Evolutionary conservation across 1,139 yeast genomes (phyloP).

Genomic region (Yamadazyma blattariae): DNA sequence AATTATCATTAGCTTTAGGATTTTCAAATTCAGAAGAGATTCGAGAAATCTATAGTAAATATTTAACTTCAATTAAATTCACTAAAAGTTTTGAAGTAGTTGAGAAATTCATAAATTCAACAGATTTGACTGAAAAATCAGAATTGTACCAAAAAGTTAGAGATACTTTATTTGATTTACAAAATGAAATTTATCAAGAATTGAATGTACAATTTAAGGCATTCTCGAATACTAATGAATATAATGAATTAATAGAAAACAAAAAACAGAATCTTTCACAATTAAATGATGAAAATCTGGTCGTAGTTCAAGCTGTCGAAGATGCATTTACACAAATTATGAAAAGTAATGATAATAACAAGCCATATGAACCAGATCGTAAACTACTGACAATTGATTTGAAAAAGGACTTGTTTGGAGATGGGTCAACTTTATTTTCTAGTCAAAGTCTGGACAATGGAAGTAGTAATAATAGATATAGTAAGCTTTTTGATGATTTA

Average conservation of each 20-base stretch:
- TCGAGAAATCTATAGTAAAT: slow-evolving; percentile 42
- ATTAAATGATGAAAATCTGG: slow-evolving; percentile 20
- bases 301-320: slow-evolving; percentile 63
- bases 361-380: slow-evolving; percentile 17
- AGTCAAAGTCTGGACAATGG: slow-evolving; percentile 2
- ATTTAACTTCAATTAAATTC: slow-evolving; percentile 26
- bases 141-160: slow-evolving; percentile 47
- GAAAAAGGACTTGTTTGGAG: slow-evolving; percentile 36
- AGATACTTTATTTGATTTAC: slow-evolving; percentile 54
- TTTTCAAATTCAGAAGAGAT: slow-evolving; percentile 49
- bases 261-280: neutral
- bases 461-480: slow-evolving; percentile 13
- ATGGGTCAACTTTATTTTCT: slow-evolving; percentile 20
- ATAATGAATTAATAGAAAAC: slow-evolving; percentile 4
- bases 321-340: slow-evolving; percentile 68
- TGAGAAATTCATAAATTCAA: slow-evolving; percentile 19
- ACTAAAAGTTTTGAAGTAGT: slow-evolving; percentile 20
- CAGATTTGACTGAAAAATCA: slow-evolving; percentile 13
- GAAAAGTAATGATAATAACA: slow-evolving; percentile 21
- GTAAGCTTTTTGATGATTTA: slow-evolving; percentile 35
- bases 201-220: slow-evolving; percentile 23
- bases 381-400: slow-evolving; percentile 11
- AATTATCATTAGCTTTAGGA: slow-evolving; percentile 14
- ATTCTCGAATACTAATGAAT: slow-evolving; percentile 11
- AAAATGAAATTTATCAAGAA: slow-evolving; percentile 45